A percentile compares a stretch with the other conserved stretches of the same genome.
These are phyloP conservation scores for Curvularia sp. DNA, from an alignment of 2,329 filamentous ascomycete genomes.

Conservation along the genomic window DNA sequence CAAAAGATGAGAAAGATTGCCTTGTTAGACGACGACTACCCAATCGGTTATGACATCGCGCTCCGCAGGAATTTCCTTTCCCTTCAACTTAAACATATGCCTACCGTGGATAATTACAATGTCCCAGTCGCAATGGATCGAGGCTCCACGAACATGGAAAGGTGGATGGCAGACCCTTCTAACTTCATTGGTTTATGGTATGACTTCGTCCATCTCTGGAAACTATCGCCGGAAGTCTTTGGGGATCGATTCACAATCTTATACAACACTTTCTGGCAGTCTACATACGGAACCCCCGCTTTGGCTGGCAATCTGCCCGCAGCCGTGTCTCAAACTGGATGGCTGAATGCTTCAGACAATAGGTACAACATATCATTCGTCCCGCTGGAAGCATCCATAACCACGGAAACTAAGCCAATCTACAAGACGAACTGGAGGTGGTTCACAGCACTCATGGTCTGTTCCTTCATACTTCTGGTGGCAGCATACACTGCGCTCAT, in stretches of 20 bases:
- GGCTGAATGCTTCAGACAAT: conserved; percentile 4
- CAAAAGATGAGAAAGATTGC: conserved; percentile 33
- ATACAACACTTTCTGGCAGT: conserved; percentile 40
- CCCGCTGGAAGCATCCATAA: conserved; percentile 16
- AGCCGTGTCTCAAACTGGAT: conserved; percentile 25
- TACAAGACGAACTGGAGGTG: conserved; percentile 40
- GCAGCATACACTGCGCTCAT: conserved; percentile 37
- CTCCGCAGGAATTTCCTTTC: conserved; percentile 12
- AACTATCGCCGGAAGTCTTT: conserved; percentile 27
- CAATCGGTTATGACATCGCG: conserved; percentile 15
- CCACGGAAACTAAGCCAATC: conserved; percentile 7
- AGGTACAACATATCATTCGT: conserved; percentile 26
- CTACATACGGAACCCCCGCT: conserved; percentile 35
- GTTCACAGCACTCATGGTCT: conserved; percentile 34
- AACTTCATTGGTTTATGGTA: conserved; percentile 31
- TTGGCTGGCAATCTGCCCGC: conserved; percentile 32
- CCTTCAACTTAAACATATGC: conserved; percentile 22
- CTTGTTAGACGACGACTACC: conserved; percentile 25
- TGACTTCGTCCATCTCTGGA: conserved; percentile 29
- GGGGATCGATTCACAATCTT: conserved; percentile 34
- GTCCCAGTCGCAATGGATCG: conserved; percentile 12
- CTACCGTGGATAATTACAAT: conserved; percentile 29
- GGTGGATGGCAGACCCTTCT: conserved; percentile 13
- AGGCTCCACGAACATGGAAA: conserved; percentile 37
- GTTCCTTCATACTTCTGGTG: conserved; percentile 33